A percentile compares a stretch with the other conserved stretches of the same genome.
These are phyloP conservation scores for Venustampulla echinocandica DNA, from an alignment of 495 filamentous ascomycete species.

Conservation along the genomic window DNA sequence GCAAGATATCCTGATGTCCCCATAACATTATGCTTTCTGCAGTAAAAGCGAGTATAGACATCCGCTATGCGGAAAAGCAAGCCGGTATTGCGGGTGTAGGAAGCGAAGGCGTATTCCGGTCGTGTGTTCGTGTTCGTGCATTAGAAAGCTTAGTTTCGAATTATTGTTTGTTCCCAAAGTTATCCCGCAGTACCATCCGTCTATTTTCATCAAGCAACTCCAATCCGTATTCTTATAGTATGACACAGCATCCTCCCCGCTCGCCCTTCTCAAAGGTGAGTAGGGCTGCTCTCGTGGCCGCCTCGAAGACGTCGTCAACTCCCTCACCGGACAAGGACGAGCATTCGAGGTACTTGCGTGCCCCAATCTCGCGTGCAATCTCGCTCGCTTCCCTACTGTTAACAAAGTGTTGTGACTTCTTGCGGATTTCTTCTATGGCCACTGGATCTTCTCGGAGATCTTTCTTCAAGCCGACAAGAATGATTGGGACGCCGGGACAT, in stretches of 20 bases:
- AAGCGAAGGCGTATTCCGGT: background rate
- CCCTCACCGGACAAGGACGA: constrained; percentile 95
- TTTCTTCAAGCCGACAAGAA: constrained; percentile 95
- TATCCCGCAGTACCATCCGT: background rate
- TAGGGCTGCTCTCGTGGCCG: constrained; percentile 89
- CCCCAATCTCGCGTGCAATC: constrained; percentile 76
- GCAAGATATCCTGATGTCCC: no score
- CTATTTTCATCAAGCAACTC: constrained; percentile 5
- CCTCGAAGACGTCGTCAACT: constrained; percentile 98
- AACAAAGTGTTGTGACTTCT: constrained; percentile 82
- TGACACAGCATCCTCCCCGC: constrained; percentile 75
- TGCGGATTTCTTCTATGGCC: constrained; percentile 95
- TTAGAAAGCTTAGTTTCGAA: constrained; percentile 11
- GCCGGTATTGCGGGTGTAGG: background rate
- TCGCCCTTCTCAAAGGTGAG: constrained; percentile 86
- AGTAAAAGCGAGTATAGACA: background rate
- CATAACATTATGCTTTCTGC: no score
- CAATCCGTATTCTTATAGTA: constrained; percentile 55
- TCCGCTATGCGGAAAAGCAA: background rate
- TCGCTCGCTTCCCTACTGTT: constrained; percentile 70
- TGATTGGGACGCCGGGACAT: constrained; percentile 88
- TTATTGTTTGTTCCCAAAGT: background rate
- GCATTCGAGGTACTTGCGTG: constrained; percentile 94
- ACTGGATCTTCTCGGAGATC: constrained; percentile 91
- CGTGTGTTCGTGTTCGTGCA: background rate